Percentiles rank a stretch among this genome's conserved stretches.
phyloP scores from a whole-genome alignment of 75 land plant genomes.

The Picea glauca region DNA sequence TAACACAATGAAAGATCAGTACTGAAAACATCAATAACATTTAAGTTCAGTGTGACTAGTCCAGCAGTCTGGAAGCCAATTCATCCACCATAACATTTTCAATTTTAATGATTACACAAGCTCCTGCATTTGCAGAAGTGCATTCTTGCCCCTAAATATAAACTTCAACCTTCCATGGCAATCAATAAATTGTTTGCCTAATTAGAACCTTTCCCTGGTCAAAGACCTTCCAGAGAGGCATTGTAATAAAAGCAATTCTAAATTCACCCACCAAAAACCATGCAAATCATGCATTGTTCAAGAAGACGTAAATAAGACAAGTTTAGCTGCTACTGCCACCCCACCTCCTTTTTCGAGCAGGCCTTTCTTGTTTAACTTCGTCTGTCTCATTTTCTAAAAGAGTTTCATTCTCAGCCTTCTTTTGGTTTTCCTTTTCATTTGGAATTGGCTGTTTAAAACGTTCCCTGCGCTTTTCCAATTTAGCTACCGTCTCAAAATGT shows the following conservation, averaged over 20 bases:
- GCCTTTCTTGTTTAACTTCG: conserved; percentile 82
- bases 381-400: conserved; percentile 32
- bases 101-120: conserved; percentile 10
- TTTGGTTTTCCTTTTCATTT: conserved; percentile 44
- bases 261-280: neutral
- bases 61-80: conserved; percentile 8
- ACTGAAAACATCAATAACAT: conserved; percentile 8
- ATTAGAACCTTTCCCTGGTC: neutral
- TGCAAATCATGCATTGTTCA: neutral
- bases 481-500: conserved; percentile 62
- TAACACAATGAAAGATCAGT: conserved; percentile 11
- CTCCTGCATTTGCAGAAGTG: conserved; percentile 11
- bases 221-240: conserved; percentile 9
- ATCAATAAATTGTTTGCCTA: conserved; percentile 5
- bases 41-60: conserved; percentile 1
- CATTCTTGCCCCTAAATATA: neutral
- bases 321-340: conserved; percentile 23
- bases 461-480: conserved; percentile 82
- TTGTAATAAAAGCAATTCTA: conserved; percentile 1
- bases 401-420: conserved; percentile 43
- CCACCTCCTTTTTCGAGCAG: conserved; percentile 93
- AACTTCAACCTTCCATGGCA: neutral
- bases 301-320: neutral
- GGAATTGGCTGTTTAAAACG: conserved; percentile 80
- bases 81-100: conserved; percentile 1